phyloP scores from a whole-genome alignment of 2,329 filamentous ascomycete genomes.

The Phaeoacremonium minimum region DNA sequence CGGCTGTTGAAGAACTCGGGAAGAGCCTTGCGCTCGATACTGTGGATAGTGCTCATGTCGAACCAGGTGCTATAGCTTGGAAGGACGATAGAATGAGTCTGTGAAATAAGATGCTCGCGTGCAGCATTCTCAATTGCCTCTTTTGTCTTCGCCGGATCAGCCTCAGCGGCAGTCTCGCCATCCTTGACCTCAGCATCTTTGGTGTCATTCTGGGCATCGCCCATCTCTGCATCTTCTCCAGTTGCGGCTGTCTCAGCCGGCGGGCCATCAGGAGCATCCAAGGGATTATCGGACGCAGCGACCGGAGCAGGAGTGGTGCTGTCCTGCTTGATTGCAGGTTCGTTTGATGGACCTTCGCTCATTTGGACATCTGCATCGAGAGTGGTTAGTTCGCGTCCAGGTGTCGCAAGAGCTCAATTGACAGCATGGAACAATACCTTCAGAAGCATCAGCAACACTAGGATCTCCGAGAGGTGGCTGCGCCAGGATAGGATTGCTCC shows the following conservation, averaged over 20 bases:
- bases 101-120: conserved; percentile 84
- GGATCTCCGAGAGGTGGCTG: conserved; percentile 46
- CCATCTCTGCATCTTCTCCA: conserved; percentile 78
- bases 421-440: conserved; percentile 16
- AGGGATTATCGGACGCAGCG: conserved; percentile 54
- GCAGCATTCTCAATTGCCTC: conserved; percentile 79
- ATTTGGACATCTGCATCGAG: conserved; percentile 58
- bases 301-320: conserved; percentile 54
- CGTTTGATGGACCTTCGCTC: conserved; percentile 44
- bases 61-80: conserved; percentile 99
- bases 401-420: no score
- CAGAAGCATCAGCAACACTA: conserved; percentile 5
- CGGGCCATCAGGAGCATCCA: conserved; percentile 64
- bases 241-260: conserved; percentile 56
- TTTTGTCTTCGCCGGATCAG: conserved; percentile 58
- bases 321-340: conserved; percentile 56
- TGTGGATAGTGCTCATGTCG: conserved; percentile 91
- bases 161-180: conserved; percentile 44
- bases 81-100: conserved; percentile 93
- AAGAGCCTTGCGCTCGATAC: conserved; percentile 88
- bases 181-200: conserved; percentile 38
- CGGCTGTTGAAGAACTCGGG: conserved; percentile 98
- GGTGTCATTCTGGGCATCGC: conserved; percentile 42
- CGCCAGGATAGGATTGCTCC: conserved; percentile 50
- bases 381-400: no score